Base-by-base conservation (phyloP, 805 yeast genomes). In the Metschnikowia santaceciliae region DNA sequence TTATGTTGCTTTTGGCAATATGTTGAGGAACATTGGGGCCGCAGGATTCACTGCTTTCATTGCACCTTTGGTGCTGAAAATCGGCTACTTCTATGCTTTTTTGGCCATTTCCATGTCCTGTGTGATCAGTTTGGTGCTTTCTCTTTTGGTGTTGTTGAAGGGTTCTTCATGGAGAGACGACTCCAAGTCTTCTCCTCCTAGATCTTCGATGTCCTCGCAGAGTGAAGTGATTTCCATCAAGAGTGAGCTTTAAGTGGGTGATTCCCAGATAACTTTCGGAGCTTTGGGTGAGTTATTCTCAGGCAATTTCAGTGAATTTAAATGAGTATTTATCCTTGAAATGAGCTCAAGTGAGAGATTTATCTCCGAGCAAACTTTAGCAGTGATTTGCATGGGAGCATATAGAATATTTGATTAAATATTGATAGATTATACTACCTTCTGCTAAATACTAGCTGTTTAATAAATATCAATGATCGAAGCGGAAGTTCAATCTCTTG, bases 11-110 rank as follows among this genome's bases (percentile, higher is more conserved):
- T 61, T 80, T 42, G 80, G 80, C 1, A 80, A 80, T 52, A 65
- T 78, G 47, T 72, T 78, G 59, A 70, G 85, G 58, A 80, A 80
- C 54, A 57, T 72, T 2, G 80, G 81, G 0, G 84, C 85, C 1
- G 81, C 82, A 1, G 67, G 79, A 0, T 75, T 82, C 32, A 75
- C 84, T 0, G 77, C 72, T 0, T 64, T 78, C 4, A 69, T 79
- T 14, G 67, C 74, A 14, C 67, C 70, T 35, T 42, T 70, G 15
- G 55, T 63, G 2, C 26, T 49, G n/a, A 48, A 39, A 40, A 66
- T 69, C 77, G 82, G 82, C 0, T 67, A 52, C 35, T 54, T 54
- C 6, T 54, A 52, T 52, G 51, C 48, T 1, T 53, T 53, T 37
- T 42, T 52, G 6, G 38, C 48, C 4, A 42, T 37, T 23, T 47